Evolutionary conservation across 495 filamentous ascomycete species (phyloP).

Genomic region (Penicillium canescens): DNA sequence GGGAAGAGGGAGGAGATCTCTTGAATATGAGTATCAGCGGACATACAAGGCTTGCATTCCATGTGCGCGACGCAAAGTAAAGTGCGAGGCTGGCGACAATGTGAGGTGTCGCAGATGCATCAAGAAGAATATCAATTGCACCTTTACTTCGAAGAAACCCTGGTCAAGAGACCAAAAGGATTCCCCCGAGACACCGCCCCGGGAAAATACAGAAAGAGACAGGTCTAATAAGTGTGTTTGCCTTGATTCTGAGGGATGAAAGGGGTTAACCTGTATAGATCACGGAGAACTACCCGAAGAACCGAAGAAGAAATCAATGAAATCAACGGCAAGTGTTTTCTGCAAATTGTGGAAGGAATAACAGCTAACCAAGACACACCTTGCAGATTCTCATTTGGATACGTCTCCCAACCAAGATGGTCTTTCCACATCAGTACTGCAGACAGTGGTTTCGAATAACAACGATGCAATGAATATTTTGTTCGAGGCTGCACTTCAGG

Average conservation of each 20-base stretch:
- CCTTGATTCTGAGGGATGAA: neutral
- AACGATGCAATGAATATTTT: constrained; percentile 39
- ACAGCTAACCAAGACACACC: too few relatives aligned
- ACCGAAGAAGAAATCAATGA: too few relatives aligned
- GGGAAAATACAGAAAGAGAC: neutral
- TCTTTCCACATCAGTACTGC: constrained; percentile 17
- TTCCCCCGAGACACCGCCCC: neutral
- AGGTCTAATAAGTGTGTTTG: neutral
- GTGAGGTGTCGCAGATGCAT: constrained; percentile 20
- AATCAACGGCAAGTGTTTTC: too few relatives aligned
- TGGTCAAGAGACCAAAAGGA: constrained; percentile 18
- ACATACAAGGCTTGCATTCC: constrained; percentile 31
- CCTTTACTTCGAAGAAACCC: constrained; percentile 20
- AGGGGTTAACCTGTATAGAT: too few relatives aligned
- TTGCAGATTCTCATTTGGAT: neutral
- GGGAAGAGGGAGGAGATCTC: neutral
- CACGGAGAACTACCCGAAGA: too few relatives aligned
- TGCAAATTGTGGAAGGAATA: too few relatives aligned
- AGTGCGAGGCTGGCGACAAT: constrained; percentile 15
- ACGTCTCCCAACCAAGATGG: constrained; percentile 4
- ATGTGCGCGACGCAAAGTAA: constrained; percentile 30
- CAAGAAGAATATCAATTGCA: constrained; percentile 20
- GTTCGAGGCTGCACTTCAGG: constrained; percentile 32
- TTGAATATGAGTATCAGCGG: constrained; percentile 24
- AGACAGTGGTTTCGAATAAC: constrained; percentile 26